Percentiles rank a stretch among this genome's conserved stretches.
phyloP scores from a whole-genome alignment of 2,329 filamentous ascomycete genomes.

The Pyricularia pennisetigena region DNA sequence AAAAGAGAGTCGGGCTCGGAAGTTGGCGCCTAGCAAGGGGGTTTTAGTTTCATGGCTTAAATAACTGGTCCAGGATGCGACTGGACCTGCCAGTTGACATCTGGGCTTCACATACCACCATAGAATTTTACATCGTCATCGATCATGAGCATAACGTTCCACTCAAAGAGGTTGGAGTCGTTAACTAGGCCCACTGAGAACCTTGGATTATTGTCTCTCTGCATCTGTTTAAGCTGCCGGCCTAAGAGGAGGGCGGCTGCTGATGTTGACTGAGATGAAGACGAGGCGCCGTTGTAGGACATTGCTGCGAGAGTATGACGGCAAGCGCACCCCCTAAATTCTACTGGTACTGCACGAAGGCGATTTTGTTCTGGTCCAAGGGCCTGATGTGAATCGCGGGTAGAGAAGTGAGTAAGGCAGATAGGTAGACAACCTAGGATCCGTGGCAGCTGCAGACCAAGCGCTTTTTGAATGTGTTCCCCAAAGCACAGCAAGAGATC shows the following conservation, averaged over 20 bases:
- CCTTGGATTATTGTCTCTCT: conserved; percentile 79
- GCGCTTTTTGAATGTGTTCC: neutral
- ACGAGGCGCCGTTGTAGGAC: conserved; percentile 3
- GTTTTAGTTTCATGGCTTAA: neutral
- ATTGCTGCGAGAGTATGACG: conserved; percentile 2
- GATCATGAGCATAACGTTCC: conserved; percentile 99
- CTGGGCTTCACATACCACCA: conserved; percentile 52
- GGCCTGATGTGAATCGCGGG: neutral
- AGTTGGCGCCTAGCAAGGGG: conserved; percentile 65
- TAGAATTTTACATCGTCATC: conserved; percentile 90
- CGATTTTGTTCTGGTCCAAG: neutral
- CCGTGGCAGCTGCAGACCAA: neutral
- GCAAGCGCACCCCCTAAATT: neutral
- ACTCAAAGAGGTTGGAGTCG: conserved; percentile 85
- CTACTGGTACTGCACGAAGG: neutral
- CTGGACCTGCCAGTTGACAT: neutral
- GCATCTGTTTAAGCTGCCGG: conserved; percentile 90
- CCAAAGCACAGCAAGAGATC: neutral
- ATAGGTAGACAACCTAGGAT: neutral
- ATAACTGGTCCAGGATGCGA: neutral
- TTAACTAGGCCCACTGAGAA: conserved; percentile 86
- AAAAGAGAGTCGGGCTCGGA: conserved; percentile 76
- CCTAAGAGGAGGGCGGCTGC: conserved; percentile 65
- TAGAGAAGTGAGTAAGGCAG: neutral
- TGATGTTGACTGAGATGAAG: conserved; percentile 11